Evolutionary conservation across 1,284 basidiomycete genomes (phyloP).

Genomic region (Ceratobasidium sp.): DNA sequence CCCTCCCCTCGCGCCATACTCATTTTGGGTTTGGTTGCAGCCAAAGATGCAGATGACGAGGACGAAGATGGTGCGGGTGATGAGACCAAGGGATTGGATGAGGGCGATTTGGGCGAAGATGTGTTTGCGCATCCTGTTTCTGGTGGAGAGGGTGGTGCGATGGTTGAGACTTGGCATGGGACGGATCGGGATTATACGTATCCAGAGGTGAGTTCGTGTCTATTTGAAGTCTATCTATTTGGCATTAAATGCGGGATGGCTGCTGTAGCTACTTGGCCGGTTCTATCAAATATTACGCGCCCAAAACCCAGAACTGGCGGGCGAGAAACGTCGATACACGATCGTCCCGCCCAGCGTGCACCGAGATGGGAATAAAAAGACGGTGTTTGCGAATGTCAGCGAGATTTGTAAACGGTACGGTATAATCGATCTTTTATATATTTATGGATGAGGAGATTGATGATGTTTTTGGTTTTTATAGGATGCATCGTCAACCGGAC

Average conservation of each 20-base stretch:
- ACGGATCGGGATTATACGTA: slow-evolving; percentile 96
- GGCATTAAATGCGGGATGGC: slow-evolving; percentile 5
- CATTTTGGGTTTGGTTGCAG: background rate
- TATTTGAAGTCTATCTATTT: background rate
- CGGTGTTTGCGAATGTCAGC: slow-evolving; percentile 95
- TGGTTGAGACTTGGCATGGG: slow-evolving; percentile 83
- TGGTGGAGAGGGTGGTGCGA: slow-evolving; percentile 73
- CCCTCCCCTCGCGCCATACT: too few species aligned
- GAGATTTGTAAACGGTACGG: slow-evolving; percentile 92
- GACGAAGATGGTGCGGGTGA: slow-evolving; percentile 68
- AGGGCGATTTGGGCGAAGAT: slow-evolving; percentile 87
- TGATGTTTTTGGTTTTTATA: background rate
- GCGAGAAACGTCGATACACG: slow-evolving; percentile 92
- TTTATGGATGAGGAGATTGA: background rate
- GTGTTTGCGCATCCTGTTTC: slow-evolving; percentile 69
- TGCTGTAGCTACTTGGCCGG: slow-evolving; percentile 83
- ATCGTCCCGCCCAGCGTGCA: slow-evolving; percentile 97
- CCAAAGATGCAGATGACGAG: slow-evolving; percentile 67
- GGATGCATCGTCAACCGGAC: slow-evolving; percentile 98
- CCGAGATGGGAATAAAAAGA: slow-evolving; percentile 95
- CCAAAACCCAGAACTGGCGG: slow-evolving; percentile 93
- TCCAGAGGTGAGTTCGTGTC: slow-evolving; percentile 73
- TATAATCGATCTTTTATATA: background rate
- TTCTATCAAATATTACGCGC: slow-evolving; percentile 94
- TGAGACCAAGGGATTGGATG: slow-evolving; percentile 66